A percentile compares a stretch with the other conserved stretches of the same genome.
Conservation (phyloP, 139 green algal species). For the Coelastrella sp. region DNA sequence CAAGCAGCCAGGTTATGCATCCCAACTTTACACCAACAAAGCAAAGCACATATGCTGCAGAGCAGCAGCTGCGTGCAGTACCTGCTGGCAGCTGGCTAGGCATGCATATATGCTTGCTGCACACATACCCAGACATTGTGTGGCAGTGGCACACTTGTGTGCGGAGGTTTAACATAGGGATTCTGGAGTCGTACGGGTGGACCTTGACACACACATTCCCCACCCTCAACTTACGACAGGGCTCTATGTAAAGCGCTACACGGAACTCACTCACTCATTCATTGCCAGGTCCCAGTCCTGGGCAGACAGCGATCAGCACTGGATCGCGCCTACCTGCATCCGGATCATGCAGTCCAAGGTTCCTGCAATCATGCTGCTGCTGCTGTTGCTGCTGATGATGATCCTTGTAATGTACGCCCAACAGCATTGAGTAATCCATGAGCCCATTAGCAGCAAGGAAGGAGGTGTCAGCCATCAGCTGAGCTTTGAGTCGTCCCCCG, state of each 20-base stretch:
- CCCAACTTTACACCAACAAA: too few relatives aligned
- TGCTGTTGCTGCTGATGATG: constrained; percentile 24
- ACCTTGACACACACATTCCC: too few relatives aligned
- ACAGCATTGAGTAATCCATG: constrained; percentile 95
- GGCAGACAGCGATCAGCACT: background rate
- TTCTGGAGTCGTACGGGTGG: too few relatives aligned
- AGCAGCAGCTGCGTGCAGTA: too few relatives aligned
- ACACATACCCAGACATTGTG: too few relatives aligned
- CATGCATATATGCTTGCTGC: too few relatives aligned
- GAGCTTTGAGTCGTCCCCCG: constrained; percentile 61
- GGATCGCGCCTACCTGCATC: background rate
- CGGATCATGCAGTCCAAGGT: background rate
- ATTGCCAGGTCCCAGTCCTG: background rate
- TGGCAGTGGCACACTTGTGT: too few relatives aligned
- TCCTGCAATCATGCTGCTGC: background rate
- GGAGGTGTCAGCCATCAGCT: constrained; percentile 77
- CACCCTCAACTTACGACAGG: too few relatives aligned
- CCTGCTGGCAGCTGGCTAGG: too few relatives aligned
- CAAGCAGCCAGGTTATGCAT: too few relatives aligned
- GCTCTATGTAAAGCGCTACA: background rate
- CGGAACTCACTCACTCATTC: background rate
- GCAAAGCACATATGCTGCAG: too few relatives aligned
- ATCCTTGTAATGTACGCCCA: constrained; percentile 83
- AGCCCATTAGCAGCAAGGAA: constrained; percentile 77
- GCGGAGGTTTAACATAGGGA: too few relatives aligned